phyloP scores from a whole-genome alignment of 2,329 filamentous ascomycete species.

The Acrodontium crateriforme region DNA sequence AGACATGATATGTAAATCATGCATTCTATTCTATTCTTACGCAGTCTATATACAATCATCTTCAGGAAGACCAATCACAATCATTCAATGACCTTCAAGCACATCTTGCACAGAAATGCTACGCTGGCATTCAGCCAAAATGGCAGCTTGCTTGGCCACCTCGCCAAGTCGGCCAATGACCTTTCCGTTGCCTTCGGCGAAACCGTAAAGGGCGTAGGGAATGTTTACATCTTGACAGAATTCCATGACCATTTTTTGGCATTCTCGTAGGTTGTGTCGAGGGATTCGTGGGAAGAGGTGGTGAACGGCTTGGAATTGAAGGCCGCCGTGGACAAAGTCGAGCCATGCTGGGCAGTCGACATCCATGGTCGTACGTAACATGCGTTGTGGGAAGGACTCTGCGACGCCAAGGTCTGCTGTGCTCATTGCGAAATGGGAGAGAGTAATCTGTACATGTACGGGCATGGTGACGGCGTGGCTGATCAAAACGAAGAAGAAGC shows the following conservation, averaged over 20 bases:
- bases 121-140: slow-evolving; percentile 42
- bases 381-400: slow-evolving; percentile 56
- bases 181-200: slow-evolving; percentile 48
- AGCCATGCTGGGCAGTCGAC: slow-evolving; percentile 59
- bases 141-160: slow-evolving; percentile 46
- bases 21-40: too few relatives aligned
- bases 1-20: too few relatives aligned
- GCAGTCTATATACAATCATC: too few relatives aligned
- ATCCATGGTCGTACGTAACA: slow-evolving; percentile 60
- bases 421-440: slow-evolving; percentile 61
- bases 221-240: slow-evolving; percentile 53
- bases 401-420: slow-evolving; percentile 48
- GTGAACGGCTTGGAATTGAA: slow-evolving; percentile 61
- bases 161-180: slow-evolving; percentile 42
- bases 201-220: slow-evolving; percentile 47
- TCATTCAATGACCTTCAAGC: slow-evolving; percentile 14
- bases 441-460: slow-evolving; percentile 57
- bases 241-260: slow-evolving; percentile 45
- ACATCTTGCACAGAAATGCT: slow-evolving; percentile 22
- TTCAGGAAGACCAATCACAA: too few relatives aligned
- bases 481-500: slow-evolving; percentile 48
- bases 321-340: slow-evolving; percentile 57
- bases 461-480: slow-evolving; percentile 54
- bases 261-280: slow-evolving; percentile 50
- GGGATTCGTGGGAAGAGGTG: slow-evolving; percentile 57